Base-by-base conservation (phyloP, 1,284 basidiomycete species). In the Fomitopsis schrenkii region DNA sequence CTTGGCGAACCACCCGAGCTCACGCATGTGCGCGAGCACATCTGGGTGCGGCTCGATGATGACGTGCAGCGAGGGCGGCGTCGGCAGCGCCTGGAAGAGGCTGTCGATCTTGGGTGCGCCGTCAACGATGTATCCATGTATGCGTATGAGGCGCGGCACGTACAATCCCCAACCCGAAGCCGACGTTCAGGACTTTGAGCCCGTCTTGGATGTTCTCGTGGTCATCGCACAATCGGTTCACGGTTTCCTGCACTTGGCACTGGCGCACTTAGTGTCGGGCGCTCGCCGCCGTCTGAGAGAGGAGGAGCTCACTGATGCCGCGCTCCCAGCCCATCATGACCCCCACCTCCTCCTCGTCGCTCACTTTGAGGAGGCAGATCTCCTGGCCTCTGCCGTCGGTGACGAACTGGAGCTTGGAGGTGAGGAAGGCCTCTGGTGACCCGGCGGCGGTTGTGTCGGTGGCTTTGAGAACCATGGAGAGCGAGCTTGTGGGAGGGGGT, bases 311-410 rank as follows among this genome's bases (percentile, higher is more conserved):
- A 88, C 87, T 97, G 68, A 97, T 91, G 7, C 79, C 83, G 61
- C 79, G 78, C 73, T 97, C 95, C 95, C 95, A 97, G 1, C 93
- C 93, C 95, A 97, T 97, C 95, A 97, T 97, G 9, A 98, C 95
- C 6, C 89, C 89, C 0, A 94, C 84, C 73, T 90, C 84, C 48
- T 86, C 87, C 57, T 82, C 81, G 62, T 86, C 85, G 22, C 86
- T 88, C 40, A 88, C 83, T 62, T 86, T 82, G 54, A 96, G 77
- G 28, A 91, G 75, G 66, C 93, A 95, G 30, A 95, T 84, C 62
- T 94, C 90, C 71, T 95, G 92, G 0, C 93, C 94, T 41, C 86
- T 75, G 36, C 83, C 79, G 70, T 96, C 94, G 42, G 74, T 80
- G 15, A 83, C 84, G 74, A 90, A 99, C 28, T 80, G 78, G 22